Conservation (phyloP, 352 stramenopile genomes). For the Pythium catenulatum region DNA sequence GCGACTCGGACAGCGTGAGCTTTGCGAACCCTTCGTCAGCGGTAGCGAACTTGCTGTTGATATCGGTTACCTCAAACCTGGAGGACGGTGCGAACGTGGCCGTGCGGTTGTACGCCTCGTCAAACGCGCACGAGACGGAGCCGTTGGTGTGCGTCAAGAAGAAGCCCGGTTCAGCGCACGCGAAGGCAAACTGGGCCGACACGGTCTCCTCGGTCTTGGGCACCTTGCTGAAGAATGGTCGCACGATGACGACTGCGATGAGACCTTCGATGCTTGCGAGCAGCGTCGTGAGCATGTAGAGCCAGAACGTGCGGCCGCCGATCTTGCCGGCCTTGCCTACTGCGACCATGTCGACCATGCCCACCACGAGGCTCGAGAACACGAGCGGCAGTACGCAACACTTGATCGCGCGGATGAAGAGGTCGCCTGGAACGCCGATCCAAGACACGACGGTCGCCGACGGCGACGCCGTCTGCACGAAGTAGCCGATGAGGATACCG, state of each 20-base stretch:
- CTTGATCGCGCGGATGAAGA: slow-evolving; percentile 75
- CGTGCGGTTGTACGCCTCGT: slow-evolving; percentile 46
- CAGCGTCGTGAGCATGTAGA: slow-evolving; percentile 57
- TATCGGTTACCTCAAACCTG: slow-evolving; percentile 51
- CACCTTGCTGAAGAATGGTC: slow-evolving; percentile 24
- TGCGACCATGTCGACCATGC: slow-evolving; percentile 69
- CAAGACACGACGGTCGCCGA: slow-evolving; percentile 17
- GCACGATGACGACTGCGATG: slow-evolving; percentile 46
- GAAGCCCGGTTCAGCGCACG: slow-evolving; percentile 33
- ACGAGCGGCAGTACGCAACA: slow-evolving; percentile 72
- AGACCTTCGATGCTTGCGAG: slow-evolving; percentile 36
- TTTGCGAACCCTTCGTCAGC: slow-evolving; percentile 6
- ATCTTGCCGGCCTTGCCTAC: slow-evolving; percentile 64
- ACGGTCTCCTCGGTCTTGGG: not conserved
- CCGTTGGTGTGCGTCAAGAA: slow-evolving; percentile 52
- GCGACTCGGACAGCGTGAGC: slow-evolving; percentile 28
- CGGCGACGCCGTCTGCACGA: slow-evolving; percentile 3
- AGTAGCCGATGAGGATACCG: not conserved
- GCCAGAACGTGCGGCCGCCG: slow-evolving; percentile 60
- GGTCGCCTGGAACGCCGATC: slow-evolving; percentile 64
- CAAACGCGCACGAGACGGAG: slow-evolving; percentile 38
- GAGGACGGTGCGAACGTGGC: slow-evolving; percentile 23
- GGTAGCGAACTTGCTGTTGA: slow-evolving; percentile 46
- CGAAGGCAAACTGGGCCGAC: slow-evolving; percentile 35
- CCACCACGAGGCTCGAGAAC: slow-evolving; percentile 65